These are phyloP conservation scores for Trypanosoma conorhini DNA, from an alignment of 208 protist species.

Conservation along the genomic window DNA sequence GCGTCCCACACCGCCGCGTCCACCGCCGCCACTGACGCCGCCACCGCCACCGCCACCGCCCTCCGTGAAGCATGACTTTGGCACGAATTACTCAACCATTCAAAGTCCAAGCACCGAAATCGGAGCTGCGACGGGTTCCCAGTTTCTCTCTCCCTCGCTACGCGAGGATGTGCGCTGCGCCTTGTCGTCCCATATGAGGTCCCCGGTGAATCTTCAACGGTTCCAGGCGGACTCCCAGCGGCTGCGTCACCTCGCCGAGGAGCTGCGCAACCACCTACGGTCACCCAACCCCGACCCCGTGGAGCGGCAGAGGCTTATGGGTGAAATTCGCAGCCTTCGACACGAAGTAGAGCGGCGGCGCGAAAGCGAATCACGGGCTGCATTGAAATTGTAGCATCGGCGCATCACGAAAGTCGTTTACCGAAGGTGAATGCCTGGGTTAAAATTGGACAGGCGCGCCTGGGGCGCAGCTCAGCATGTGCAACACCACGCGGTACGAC, in stretches of 20 bases:
- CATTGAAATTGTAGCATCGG: not conserved
- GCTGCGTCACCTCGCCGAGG: constrained; percentile 31
- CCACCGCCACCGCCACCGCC: not conserved
- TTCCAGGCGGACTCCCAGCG: constrained; percentile 12
- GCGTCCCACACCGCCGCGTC: not conserved
- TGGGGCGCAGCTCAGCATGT: not conserved
- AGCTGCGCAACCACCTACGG: constrained; percentile 37
- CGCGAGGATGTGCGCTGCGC: constrained; percentile 16
- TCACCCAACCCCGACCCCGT: constrained; percentile 21
- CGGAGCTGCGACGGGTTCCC: not conserved
- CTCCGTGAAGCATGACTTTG: not conserved
- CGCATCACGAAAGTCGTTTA: not conserved
- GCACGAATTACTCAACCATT: constrained; percentile 20
- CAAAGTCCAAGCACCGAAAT: not conserved
- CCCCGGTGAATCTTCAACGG: not conserved
- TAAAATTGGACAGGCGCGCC: no score
- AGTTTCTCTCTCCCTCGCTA: constrained; percentile 16
- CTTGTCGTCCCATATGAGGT: not conserved
- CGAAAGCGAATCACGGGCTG: not conserved
- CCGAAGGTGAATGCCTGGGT: not conserved
- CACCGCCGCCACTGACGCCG: not conserved
- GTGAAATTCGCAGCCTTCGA: constrained; percentile 38
- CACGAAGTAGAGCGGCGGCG: constrained; percentile 20
- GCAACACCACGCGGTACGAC: no score
- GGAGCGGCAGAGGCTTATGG: constrained; percentile 38